A percentile compares a stretch with the other conserved stretches of the same genome.
Conservation (phyloP, 441 rosid species). For the Rhodomyrtus psidioides region DNA sequence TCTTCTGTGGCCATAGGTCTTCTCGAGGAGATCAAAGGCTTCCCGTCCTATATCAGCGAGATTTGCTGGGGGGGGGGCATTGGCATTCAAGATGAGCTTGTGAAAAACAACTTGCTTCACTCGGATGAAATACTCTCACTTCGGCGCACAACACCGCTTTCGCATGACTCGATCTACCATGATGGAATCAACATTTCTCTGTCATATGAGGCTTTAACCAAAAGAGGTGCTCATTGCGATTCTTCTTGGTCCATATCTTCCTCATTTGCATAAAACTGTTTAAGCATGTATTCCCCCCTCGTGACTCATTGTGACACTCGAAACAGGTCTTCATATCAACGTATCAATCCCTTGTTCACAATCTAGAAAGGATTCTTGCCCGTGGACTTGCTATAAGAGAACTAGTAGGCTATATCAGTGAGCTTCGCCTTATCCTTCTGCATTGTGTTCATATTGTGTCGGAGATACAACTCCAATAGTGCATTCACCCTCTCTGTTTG, state of each 20-base stretch:
- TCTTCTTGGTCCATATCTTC: background rate
- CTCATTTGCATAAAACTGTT: background rate
- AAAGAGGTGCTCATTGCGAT: background rate
- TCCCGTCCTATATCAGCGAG: conserved; percentile 2
- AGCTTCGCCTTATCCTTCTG: no score
- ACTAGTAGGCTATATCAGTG: no score
- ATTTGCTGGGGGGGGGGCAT: conserved; percentile 15
- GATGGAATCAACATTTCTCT: background rate
- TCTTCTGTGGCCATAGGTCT: background rate
- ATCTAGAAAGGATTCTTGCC: no score
- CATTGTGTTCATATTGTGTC: no score
- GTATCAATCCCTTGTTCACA: background rate
- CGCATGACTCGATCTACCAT: background rate
- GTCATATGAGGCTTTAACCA: background rate
- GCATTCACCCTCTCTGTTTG: no score
- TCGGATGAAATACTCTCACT: background rate
- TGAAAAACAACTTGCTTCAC: background rate
- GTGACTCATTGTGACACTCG: background rate
- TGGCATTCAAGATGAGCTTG: background rate
- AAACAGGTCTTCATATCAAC: fast-evolving
- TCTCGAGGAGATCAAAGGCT: conserved; percentile 12
- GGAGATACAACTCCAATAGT: no score
- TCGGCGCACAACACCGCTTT: fast-evolving
- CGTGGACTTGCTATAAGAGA: background rate
- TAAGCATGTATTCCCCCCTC: background rate